These are phyloP conservation scores for Coleophoma cylindrospora DNA, from an alignment of 2,329 filamentous ascomycete genomes.

Conservation along the genomic window DNA sequence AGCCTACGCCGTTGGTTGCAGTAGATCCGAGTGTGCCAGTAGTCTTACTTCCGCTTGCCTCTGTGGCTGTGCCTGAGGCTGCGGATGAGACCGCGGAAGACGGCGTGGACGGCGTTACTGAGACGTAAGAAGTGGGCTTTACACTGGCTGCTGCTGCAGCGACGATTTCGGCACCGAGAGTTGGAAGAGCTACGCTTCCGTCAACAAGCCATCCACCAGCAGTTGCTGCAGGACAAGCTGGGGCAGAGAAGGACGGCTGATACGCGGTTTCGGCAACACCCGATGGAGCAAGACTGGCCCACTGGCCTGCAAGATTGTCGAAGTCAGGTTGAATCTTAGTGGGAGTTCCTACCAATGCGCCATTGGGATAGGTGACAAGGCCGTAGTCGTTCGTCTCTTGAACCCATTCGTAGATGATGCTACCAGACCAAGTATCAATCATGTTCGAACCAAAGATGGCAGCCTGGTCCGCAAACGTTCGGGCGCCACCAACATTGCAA, in stretches of 20 bases:
- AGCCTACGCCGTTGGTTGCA: background rate
- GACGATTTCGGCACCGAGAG: conserved; percentile 49
- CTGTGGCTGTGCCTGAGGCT: too few relatives aligned
- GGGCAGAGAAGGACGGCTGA: conserved; percentile 54
- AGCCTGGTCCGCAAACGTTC: conserved; percentile 66
- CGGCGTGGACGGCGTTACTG: background rate
- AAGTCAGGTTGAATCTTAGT: conserved; percentile 74
- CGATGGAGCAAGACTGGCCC: conserved; percentile 66
- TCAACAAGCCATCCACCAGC: conserved; percentile 67
- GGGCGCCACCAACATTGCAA: conserved; percentile 62
- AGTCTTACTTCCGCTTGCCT: too few relatives aligned
- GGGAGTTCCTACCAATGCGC: conserved; percentile 66
- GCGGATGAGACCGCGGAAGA: too few relatives aligned
- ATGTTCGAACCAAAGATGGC: conserved; percentile 74
- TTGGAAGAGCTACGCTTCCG: conserved; percentile 65
- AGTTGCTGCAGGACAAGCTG: conserved; percentile 67
- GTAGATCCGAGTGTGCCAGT: background rate
- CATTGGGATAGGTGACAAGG: conserved; percentile 74
- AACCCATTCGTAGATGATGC: conserved; percentile 89
- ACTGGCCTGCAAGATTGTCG: conserved; percentile 68
- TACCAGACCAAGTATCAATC: conserved; percentile 65
- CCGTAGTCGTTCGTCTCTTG: conserved; percentile 80
- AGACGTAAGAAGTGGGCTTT: background rate
- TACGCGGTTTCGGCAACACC: conserved; percentile 65
- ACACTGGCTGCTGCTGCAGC: background rate